Evolutionary conservation across 2,329 filamentous ascomycete species (phyloP).

Genomic region (Moelleriella libera): DNA sequence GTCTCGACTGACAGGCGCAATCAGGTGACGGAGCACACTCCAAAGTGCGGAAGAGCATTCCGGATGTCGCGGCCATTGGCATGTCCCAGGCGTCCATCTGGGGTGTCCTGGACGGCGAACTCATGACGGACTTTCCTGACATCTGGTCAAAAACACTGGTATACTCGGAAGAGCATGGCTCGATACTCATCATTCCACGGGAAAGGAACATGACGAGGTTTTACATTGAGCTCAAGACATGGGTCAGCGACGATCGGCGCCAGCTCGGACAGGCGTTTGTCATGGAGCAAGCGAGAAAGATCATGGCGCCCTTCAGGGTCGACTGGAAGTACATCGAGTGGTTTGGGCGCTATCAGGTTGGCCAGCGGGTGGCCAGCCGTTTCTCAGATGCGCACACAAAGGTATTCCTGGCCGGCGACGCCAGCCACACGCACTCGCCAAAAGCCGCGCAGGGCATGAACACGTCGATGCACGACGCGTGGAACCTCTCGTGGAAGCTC

Average conservation of each 20-base stretch:
- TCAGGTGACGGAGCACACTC: constrained; percentile 57
- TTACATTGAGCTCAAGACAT: constrained; percentile 41
- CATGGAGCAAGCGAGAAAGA: constrained; percentile 49
- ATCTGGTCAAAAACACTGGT: constrained; percentile 62
- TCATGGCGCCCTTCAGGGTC: constrained; percentile 42
- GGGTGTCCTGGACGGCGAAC: constrained; percentile 58
- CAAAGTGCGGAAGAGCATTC: constrained; percentile 52
- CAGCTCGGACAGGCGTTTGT: constrained; percentile 49
- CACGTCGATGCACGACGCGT: constrained; percentile 42
- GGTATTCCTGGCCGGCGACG: constrained; percentile 58
- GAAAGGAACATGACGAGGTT: constrained; percentile 59
- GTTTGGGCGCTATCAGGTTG: constrained; percentile 61
- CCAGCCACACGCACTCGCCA: constrained; percentile 58
- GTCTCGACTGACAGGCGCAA: background rate
- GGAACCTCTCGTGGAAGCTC: constrained; percentile 44
- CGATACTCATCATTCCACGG: constrained; percentile 59
- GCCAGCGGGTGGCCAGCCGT: constrained; percentile 54
- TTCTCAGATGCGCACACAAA: constrained; percentile 49
- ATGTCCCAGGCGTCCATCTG: constrained; percentile 43
- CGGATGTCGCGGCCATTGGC: constrained; percentile 37
- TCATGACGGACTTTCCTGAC: constrained; percentile 61
- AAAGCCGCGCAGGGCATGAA: constrained; percentile 61
- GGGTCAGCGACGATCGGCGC: constrained; percentile 22
- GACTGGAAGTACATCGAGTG: constrained; percentile 49
- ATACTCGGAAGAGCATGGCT: constrained; percentile 51